These are phyloP conservation scores for Ganoderma sinense DNA, from an alignment of 1,284 basidiomycete species.

Conservation along the genomic window DNA sequence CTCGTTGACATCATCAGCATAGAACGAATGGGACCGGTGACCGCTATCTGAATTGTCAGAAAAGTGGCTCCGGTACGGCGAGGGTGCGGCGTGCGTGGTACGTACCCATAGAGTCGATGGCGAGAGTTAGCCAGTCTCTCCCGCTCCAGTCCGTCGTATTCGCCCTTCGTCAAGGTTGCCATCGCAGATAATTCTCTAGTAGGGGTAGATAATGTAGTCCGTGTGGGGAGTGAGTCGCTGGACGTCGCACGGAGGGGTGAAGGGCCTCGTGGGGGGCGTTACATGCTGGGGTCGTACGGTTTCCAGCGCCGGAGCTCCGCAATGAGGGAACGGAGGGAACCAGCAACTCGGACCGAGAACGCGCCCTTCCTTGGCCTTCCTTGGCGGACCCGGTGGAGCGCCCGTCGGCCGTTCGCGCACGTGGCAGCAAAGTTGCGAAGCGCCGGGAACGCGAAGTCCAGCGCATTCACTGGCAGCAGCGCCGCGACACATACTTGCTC, in stretches of 20 bases:
- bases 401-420: neutral
- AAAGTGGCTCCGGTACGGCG: neutral
- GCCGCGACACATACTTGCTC: neutral
- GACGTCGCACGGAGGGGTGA: neutral
- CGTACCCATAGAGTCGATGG: neutral
- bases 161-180: neutral
- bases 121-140: neutral
- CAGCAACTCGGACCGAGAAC: neutral
- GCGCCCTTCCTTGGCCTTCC: neutral
- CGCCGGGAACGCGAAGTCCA: constrained; percentile 4
- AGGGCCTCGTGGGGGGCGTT: neutral
- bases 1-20: constrained; percentile 65
- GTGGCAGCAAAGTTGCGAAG: constrained; percentile 5
- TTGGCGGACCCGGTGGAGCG: neutral
- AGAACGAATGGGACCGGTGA: constrained; percentile 65
- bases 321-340: neutral
- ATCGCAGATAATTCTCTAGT: neutral
- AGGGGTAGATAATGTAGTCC: neutral
- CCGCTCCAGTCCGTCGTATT: neutral
- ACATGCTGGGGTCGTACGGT: neutral
- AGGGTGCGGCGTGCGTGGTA: neutral
- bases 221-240: neutral
- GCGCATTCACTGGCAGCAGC: neutral
- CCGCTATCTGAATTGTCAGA: constrained; percentile 49
- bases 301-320: neutral